A percentile compares a stretch with the other conserved stretches of the same genome.
Conservation (phyloP, 208 protist genomes). For the Trypanosoma caninum region DNA sequence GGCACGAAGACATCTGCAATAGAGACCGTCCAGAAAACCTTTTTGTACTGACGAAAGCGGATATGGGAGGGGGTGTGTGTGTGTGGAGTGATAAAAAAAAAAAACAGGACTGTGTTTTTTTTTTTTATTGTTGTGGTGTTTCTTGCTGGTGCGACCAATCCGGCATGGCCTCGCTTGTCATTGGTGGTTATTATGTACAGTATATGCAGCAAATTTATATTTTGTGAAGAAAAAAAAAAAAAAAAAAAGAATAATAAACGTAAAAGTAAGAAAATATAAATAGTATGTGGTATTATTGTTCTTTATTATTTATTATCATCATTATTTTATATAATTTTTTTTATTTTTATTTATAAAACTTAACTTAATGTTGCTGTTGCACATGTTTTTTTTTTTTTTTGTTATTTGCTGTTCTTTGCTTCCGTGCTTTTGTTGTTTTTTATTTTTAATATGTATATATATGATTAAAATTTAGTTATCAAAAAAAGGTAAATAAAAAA, state of each 20-base stretch:
- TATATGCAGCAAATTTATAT: too few species aligned
- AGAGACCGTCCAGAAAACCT: constrained; percentile 72
- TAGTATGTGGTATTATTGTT: background rate
- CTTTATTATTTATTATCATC: background rate
- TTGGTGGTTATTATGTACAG: background rate
- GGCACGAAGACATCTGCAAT: constrained; percentile 74
- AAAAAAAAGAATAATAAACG: background rate
- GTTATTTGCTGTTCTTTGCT: too few species aligned
- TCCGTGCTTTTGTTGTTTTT: background rate
- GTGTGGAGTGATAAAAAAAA: background rate
- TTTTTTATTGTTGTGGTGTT: background rate
- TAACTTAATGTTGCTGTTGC: too few species aligned
- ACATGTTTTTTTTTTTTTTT: too few species aligned
- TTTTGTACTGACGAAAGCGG: constrained; percentile 54
- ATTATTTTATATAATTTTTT: background rate
- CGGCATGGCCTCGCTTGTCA: background rate
- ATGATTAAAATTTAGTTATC: too few species aligned
- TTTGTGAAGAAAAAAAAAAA: background rate
- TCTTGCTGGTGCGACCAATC: background rate
- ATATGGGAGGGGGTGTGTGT: too few species aligned
- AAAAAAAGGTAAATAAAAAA: background rate
- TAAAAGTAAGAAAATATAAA: background rate
- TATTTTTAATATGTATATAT: background rate
- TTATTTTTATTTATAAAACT: background rate
- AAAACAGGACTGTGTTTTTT: constrained; percentile 11